Evolutionary conservation across 306 rosid genomes (phyloP).

Genomic region (Dryas drummondii): DNA sequence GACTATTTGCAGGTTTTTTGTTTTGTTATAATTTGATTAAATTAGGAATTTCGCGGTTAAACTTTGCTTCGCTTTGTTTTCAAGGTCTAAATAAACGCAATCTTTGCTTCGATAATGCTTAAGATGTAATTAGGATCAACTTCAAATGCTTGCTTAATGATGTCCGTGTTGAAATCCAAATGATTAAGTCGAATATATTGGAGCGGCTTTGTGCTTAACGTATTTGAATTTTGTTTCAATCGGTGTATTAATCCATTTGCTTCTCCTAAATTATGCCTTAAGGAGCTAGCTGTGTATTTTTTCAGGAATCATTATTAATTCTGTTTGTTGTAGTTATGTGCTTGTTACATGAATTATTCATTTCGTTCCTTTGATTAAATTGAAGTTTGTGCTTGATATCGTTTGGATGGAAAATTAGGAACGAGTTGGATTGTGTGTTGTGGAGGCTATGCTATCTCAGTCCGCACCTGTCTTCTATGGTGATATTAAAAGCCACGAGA

Average conservation of each 20-base stretch:
- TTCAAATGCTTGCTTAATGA: not conserved
- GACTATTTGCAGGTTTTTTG: slow-evolving; percentile 68
- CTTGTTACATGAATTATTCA: not conserved
- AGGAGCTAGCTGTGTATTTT: not conserved
- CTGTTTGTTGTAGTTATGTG: not conserved
- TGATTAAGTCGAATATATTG: not conserved
- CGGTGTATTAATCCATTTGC: not conserved
- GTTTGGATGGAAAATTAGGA: slow-evolving; percentile 37
- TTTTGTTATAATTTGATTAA: not conserved
- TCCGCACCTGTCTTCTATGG: slow-evolving; percentile 83
- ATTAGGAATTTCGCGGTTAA: not conserved
- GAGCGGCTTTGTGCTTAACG: not conserved
- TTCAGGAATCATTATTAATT: not conserved
- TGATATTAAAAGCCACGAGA: slow-evolving; percentile 83
- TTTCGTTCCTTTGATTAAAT: not conserved
- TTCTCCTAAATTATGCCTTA: not conserved
- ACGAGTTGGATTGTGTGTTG: slow-evolving; percentile 64
- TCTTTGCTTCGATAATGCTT: too few species aligned
- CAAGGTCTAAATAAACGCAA: not conserved
- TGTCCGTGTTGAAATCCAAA: not conserved
- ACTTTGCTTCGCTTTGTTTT: not conserved
- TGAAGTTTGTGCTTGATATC: slow-evolving; percentile 5
- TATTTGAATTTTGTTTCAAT: not conserved
- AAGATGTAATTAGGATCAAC: not conserved
- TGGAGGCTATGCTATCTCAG: slow-evolving; percentile 85